Evolutionary conservation across 1,284 basidiomycete species (phyloP), one percentile per base, ranked within the genome.

Genomic region (Rhizoctonia solani): DNA sequence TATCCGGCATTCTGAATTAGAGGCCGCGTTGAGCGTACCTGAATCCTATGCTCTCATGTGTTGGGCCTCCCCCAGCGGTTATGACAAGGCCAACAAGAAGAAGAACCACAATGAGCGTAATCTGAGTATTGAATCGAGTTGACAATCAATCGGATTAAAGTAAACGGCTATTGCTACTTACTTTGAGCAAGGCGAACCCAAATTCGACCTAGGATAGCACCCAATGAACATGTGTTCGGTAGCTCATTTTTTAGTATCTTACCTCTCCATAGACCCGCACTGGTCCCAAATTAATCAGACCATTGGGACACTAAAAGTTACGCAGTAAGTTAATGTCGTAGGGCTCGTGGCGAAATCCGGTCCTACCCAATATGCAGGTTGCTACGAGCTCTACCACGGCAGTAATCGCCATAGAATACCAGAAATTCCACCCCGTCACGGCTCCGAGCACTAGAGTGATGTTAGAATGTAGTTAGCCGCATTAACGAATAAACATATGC

Each of bases 121-220:
- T 66, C 63, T 66, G 11, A 14, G 32, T n/a, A 37, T 11, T 2
- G 4, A n/a, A 66, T 37, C 34, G 25, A 34, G 32, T 25, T 44
- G 23, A 11, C 21, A 34, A 47, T 32, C 16, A 16, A 16, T 16
- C 29, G 6, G 25, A n/a, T 8, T 30, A 30, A 25, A 29, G 19
- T 25, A 34, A 5, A 19, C 42, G 23, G 4, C 41, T 19, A n/a
- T 23, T 34, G 32, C 11, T 34, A 11, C 32, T 69, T 19, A 72
- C 71, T 68, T 75, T 74, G 27, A 68, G 71, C 54, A 61, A 68
- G 8, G 72, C 72, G 14, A 71, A 71, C 37, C 71, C 70, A 16
- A 74, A 73, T 47, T 74, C 73, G 19, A 70, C 46, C 69, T 71
- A 42, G n/a, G 19, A 9, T 49, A 27, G 49, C 8, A 29, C 39